Conservation (phyloP, 2,329 filamentous ascomycete species). For the Trichoderma sp. region DNA sequence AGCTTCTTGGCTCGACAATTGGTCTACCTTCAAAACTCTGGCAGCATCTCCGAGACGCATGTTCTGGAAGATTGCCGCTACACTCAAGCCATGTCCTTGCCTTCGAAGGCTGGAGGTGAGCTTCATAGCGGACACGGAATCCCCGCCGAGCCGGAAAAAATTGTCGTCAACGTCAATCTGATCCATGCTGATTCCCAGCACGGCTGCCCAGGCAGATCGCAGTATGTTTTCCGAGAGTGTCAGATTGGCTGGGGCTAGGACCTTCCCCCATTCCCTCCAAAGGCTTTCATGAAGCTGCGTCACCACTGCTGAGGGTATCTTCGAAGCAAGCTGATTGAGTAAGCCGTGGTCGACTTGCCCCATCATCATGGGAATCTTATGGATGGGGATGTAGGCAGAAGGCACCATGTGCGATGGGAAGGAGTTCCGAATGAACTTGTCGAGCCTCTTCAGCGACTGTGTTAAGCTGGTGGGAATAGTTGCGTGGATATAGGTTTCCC, state of each 20-base stretch:
- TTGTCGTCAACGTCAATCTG: constrained; percentile 44
- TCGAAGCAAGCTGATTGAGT: neutral
- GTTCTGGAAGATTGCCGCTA: constrained; percentile 37
- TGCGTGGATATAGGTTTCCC: neutral
- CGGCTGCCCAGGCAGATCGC: constrained; percentile 17
- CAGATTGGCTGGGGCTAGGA: neutral
- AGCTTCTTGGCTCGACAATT: neutral
- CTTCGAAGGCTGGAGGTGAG: constrained; percentile 35
- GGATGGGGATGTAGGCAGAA: constrained; percentile 35
- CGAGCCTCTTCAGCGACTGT: neutral
- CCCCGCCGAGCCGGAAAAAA: constrained; percentile 24
- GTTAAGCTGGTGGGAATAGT: constrained; percentile 5
- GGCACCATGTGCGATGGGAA: constrained; percentile 15
- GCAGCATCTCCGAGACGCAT: constrained; percentile 37
- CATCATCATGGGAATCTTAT: constrained; percentile 37
- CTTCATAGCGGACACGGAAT: constrained; percentile 40
- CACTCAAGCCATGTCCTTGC: constrained; percentile 34
- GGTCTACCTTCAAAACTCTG: constrained; percentile 28
- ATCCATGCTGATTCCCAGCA: constrained; percentile 25
- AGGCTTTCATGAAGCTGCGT: neutral
- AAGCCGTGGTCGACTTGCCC: constrained; percentile 27
- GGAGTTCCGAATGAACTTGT: constrained; percentile 11
- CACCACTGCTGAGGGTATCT: neutral
- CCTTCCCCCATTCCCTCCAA: neutral
- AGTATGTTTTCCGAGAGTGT: neutral